phyloP scores from a whole-genome alignment of 306 rosid species.

The Vigna angularis region DNA sequence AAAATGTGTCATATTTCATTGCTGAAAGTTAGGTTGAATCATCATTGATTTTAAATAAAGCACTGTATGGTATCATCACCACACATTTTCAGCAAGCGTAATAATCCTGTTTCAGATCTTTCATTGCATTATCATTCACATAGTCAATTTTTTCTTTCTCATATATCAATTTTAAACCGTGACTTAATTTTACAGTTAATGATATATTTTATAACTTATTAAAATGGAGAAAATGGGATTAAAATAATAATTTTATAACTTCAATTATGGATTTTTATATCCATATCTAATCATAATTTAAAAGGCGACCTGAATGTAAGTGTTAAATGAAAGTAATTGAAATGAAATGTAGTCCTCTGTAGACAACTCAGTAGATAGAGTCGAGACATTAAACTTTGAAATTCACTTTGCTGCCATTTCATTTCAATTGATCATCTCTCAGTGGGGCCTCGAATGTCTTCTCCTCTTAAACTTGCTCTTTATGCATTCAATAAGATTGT shows the following conservation, averaged over 20 bases:
- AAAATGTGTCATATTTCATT: no score
- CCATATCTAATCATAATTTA: background rate
- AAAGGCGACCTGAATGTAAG: background rate
- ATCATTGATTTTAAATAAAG: no score
- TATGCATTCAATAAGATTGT: slow-evolving; percentile 13
- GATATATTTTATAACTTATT: background rate
- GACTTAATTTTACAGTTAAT: background rate
- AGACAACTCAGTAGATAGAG: background rate
- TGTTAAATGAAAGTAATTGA: background rate
- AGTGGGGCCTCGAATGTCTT: background rate
- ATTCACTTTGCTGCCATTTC: background rate
- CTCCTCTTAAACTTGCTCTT: background rate
- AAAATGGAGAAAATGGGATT: background rate
- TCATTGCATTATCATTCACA: background rate
- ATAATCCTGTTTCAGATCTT: background rate
- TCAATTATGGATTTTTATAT: background rate
- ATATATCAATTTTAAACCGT: slow-evolving; percentile 2
- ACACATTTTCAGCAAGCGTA: no score
- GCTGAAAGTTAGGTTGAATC: no score
- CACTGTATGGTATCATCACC: no score
- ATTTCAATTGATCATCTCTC: background rate
- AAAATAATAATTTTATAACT: slow-evolving; percentile 1
- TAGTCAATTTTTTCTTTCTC: background rate
- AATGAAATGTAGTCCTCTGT: background rate
- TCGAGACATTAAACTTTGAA: background rate